phyloP scores from a whole-genome alignment of 768 basidiomycete species.

The Podaxis mareebaensis region DNA sequence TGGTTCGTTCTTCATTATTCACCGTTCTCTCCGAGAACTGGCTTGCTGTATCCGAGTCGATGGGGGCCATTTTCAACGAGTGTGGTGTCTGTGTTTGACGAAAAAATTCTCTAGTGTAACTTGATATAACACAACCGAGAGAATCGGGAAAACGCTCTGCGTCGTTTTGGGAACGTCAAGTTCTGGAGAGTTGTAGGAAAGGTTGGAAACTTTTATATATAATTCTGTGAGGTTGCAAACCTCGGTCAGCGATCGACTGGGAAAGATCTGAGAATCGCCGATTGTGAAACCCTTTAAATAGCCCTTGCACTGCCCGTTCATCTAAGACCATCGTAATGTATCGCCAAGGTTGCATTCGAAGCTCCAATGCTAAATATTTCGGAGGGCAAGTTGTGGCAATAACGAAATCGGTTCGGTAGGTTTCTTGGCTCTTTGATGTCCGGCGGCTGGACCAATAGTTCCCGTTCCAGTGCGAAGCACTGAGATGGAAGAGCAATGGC shows the following conservation, averaged over 20 bases:
- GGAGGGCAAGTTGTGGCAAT: not conserved
- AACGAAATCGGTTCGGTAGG: too few species aligned
- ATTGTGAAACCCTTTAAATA: not conserved
- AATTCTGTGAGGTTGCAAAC: not conserved
- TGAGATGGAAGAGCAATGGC: not conserved
- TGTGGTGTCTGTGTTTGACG: not conserved
- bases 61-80: conserved; percentile 13
- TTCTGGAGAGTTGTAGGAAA: not conserved
- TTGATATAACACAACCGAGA: conserved; percentile 3
- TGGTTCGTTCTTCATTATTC: conserved; percentile 1
- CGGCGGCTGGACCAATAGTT: not conserved
- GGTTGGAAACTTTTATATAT: not conserved
- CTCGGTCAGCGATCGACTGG: not conserved
- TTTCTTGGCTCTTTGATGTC: conserved; percentile 1
- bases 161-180: conserved; percentile 16
- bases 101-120: not conserved
- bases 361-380: not conserved
- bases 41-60: conserved; percentile 1
- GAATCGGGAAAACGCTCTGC: conserved; percentile 11
- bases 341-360: not conserved
- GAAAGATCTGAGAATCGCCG: not conserved
- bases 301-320: not conserved
- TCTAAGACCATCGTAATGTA: not conserved
- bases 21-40: conserved; percentile 7
- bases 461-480: not conserved